Conservation (phyloP, 192 early-diverging fungal genomes). For the Piromyces finnis region DNA sequence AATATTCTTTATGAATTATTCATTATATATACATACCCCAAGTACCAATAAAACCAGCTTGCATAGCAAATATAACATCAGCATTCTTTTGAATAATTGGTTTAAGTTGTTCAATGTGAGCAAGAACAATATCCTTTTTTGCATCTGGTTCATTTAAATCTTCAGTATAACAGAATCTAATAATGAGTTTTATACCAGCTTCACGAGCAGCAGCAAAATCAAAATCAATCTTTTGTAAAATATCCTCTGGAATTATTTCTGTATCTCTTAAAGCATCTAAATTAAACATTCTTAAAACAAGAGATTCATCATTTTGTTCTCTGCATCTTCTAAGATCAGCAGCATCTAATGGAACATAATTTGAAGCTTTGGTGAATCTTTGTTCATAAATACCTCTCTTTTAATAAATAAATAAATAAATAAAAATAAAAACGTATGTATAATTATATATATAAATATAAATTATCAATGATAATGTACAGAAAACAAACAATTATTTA, state of each 20-base stretch:
- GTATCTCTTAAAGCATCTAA: background rate
- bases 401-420: background rate
- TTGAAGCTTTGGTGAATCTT: background rate
- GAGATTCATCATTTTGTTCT: background rate
- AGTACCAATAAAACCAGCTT: background rate
- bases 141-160: background rate
- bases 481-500: background rate
- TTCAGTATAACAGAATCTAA: background rate
- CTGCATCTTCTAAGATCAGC: background rate
- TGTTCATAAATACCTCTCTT: background rate
- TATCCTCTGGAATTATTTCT: background rate
- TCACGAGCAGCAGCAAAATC: background rate
- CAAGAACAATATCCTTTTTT: background rate
- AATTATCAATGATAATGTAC: too few species aligned
- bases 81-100: background rate
- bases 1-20: too few species aligned
- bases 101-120: background rate
- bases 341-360: background rate
- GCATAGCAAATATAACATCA: background rate
- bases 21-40: background rate
- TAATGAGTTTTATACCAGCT: background rate
- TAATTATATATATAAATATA: too few species aligned
- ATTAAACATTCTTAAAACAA: background rate
- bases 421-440: too few species aligned
- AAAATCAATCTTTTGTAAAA: background rate